These are phyloP conservation scores for Diaporthe citri DNA, from an alignment of 2,329 filamentous ascomycete species.

Conservation along the genomic window DNA sequence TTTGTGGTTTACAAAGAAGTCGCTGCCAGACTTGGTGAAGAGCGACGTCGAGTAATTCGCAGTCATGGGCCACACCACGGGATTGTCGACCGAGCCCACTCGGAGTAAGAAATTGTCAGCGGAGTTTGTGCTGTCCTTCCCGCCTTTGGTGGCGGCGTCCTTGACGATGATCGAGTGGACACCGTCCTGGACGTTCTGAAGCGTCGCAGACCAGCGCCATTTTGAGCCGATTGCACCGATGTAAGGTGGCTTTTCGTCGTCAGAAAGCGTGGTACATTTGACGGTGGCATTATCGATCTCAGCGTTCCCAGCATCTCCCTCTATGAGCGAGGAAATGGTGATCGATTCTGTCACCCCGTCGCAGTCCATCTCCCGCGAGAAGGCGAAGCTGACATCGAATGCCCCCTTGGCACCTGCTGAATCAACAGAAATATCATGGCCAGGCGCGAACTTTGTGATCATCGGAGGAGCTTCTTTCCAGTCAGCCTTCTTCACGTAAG, in stretches of 20 bases:
- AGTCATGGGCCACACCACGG: conserved; percentile 66
- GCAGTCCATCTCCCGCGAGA: conserved; percentile 73
- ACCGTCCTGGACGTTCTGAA: conserved; percentile 70
- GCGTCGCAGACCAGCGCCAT: conserved; percentile 65
- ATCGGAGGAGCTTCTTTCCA: conserved; percentile 67
- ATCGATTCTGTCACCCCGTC: conserved; percentile 63
- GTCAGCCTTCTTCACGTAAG: conserved; percentile 65
- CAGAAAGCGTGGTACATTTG: conserved; percentile 57
- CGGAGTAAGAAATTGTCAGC: conserved; percentile 72
- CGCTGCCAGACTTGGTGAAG: conserved; percentile 54
- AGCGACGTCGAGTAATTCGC: conserved; percentile 71
- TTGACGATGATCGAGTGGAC: conserved; percentile 69
- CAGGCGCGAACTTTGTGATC: conserved; percentile 71
- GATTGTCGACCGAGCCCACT: conserved; percentile 68
- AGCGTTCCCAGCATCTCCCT: conserved; percentile 55
- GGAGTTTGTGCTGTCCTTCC: conserved; percentile 61
- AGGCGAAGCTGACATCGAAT: conserved; percentile 64
- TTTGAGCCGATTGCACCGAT: conserved; percentile 65
- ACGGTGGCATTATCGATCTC: conserved; percentile 59
- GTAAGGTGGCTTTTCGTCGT: conserved; percentile 51
- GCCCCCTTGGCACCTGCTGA: conserved; percentile 51
- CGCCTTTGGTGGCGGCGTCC: conserved; percentile 61
- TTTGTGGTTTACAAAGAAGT: conserved; percentile 65
- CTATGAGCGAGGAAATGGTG: conserved; percentile 64
- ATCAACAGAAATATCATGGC: conserved; percentile 69